Evolutionary conservation across 768 basidiomycete genomes (phyloP).

Genomic region (Naganishia vishniacii): DNA sequence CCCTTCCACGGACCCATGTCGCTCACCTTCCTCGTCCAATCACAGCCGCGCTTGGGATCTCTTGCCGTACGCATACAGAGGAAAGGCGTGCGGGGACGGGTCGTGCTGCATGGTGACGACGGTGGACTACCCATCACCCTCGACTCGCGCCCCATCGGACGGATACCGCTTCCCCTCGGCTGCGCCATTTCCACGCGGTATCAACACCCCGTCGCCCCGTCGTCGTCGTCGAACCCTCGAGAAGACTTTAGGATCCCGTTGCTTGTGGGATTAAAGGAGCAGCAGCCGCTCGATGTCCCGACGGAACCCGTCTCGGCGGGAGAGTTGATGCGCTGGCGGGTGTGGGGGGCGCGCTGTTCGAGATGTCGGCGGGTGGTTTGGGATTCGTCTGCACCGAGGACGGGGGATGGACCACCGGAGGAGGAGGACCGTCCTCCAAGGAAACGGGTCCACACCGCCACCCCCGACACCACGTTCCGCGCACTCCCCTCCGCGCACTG

Average conservation of each 20-base stretch:
- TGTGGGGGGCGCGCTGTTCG: neutral
- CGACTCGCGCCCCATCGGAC: no score
- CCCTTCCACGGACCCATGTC: neutral
- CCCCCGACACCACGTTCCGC: constrained; percentile 5
- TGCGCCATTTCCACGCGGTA: no score
- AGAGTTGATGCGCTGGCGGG: neutral
- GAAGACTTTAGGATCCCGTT: neutral
- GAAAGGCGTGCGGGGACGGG: no score
- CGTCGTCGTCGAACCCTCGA: no score
- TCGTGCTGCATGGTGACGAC: no score
- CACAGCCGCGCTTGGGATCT: neutral
- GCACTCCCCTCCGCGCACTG: constrained; percentile 24
- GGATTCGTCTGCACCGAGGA: neutral
- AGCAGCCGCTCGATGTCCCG: neutral
- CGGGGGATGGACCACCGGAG: no score
- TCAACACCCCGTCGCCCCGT: no score
- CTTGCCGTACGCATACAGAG: no score
- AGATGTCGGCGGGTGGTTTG: neutral
- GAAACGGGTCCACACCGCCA: neutral
- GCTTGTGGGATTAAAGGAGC: no score
- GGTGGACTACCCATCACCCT: no score
- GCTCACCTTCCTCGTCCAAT: neutral
- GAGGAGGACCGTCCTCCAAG: neutral
- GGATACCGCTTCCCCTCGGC: no score
- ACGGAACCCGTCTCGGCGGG: neutral